Base-by-base conservation (phyloP, 225 moss, liverwort and hornwort species). In the Physcomitrellopsis africana region DNA sequence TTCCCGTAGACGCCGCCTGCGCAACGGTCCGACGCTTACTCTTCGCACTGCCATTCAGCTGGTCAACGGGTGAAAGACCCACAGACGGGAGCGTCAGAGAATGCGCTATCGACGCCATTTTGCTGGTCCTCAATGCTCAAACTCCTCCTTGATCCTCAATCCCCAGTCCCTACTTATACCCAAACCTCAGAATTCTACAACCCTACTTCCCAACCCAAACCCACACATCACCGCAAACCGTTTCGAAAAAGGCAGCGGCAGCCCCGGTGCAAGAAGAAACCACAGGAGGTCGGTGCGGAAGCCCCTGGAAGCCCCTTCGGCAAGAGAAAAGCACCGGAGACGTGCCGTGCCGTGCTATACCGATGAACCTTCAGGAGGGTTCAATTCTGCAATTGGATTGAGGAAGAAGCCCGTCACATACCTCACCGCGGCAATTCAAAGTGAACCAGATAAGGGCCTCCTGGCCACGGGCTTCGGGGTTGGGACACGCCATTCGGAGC, bases 101-200 rank as follows among this genome's bases (percentile, higher is more conserved):
- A 49, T 81, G 85, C 3, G 70, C 88, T 51, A 85, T 63, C 82
- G 80, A 76, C 69, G 85, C 83, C 88, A 88, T 88, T 18, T 64
- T 44, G 26, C 58, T 60, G 16, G 3, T 18, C 16, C 32, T 4
- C 2, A 37, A 37, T 37, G 32, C 32, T 37, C 32, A 7, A 37
- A 37, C 7, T 37, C 32, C 32, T 37, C 32, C 32, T 37, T 37
- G 3, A 4, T 4, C 2, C 32, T 37, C 32, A 37, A 37, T 4
- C 32, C 32, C 32, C 2, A 37, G 3, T 5, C 32, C 4, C 32
- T 37, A 37, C 7, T 37, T 37, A 37, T 2, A 3, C 55, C 22
- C 7, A 11, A 42, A 23, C 10, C 24, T 2, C 10, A 6, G 23
- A 44, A 24, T 24, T 7, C 9, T 27, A 26, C 66, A 81, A 81